These are phyloP conservation scores for Vinca minor DNA, from an alignment of 257 asterid species.

Conservation along the genomic window DNA sequence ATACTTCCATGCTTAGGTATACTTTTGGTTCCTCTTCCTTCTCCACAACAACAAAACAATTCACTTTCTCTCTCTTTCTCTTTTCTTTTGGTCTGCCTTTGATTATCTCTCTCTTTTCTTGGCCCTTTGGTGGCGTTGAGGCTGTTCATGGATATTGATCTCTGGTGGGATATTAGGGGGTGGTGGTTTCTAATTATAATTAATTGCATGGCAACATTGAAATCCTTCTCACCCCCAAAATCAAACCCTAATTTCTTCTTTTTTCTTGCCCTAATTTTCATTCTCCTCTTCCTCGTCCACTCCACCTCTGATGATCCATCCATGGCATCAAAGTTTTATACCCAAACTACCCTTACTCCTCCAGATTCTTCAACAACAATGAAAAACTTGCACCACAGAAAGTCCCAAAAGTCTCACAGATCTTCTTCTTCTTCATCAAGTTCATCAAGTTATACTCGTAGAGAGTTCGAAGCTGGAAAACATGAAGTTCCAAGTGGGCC, in stretches of 20 bases:
- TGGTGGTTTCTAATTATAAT: conserved; percentile 26
- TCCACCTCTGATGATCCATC: conserved; percentile 17
- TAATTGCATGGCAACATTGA: conserved; percentile 6
- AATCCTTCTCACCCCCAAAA: conserved; percentile 16
- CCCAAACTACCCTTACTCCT: background rate
- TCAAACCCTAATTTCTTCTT: conserved; percentile 15
- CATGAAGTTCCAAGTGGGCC: conserved; percentile 94
- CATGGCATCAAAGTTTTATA: conserved; percentile 10
- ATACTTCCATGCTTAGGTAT: conserved; percentile 21
- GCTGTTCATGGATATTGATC: conserved; percentile 63
- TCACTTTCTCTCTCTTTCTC: conserved; percentile 10
- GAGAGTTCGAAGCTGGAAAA: conserved; percentile 42
- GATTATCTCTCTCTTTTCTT: background rate
- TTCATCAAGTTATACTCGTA: conserved; percentile 6
- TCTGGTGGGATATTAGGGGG: conserved; percentile 49
- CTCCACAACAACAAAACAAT: conserved; percentile 34
- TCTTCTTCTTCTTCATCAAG: background rate
- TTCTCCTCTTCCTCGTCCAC: conserved; percentile 23
- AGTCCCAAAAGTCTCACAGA: background rate
- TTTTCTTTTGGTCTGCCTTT: conserved; percentile 3
- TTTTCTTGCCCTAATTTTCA: conserved; percentile 24
- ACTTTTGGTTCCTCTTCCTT: conserved; percentile 14
- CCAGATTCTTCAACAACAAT: background rate
- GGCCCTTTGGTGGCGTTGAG: conserved; percentile 1
- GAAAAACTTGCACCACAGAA: conserved; percentile 9